Percentiles rank a stretch among this genome's conserved stretches.
Evolutionary conservation across 495 filamentous ascomycete species (phyloP).

Genomic region (Tuber indicum): DNA sequence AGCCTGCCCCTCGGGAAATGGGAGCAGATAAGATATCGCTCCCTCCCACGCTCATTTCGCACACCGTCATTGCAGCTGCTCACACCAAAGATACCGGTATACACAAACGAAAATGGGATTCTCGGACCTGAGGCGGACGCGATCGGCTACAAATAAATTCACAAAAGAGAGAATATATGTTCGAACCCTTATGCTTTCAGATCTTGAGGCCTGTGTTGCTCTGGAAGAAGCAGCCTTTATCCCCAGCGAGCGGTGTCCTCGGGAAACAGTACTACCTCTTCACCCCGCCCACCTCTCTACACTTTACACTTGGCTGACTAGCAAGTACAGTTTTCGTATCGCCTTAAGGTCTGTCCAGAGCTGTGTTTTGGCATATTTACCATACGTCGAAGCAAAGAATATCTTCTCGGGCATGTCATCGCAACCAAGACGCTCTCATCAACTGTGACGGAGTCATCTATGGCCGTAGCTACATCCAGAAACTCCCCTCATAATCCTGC

Average conservation of each 20-base stretch:
- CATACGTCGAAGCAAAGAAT: constrained; percentile 51
- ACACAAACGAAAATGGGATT: background rate
- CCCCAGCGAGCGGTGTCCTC: constrained; percentile 59
- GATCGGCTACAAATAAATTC: background rate
- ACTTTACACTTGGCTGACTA: background rate
- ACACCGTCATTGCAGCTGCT: background rate
- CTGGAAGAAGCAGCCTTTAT: constrained; percentile 73
- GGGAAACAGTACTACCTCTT: constrained; percentile 63
- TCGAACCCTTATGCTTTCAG: constrained; percentile 62
- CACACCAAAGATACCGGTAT: background rate
- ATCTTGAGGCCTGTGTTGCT: constrained; percentile 67
- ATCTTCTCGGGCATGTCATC: constrained; percentile 77
- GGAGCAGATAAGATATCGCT: background rate
- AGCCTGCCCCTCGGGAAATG: background rate
- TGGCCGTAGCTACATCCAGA: constrained; percentile 47
- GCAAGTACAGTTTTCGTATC: constrained; percentile 65
- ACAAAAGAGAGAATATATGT: constrained; percentile 47
- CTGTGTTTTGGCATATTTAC: constrained; percentile 75
- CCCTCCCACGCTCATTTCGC: background rate
- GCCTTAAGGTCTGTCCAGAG: constrained; percentile 69
- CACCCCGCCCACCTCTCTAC: background rate
- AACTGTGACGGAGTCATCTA: constrained; percentile 66
- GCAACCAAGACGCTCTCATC: constrained; percentile 59
- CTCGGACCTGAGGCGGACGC: background rate
- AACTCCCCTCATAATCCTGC: constrained; percentile 50